A percentile compares a stretch with the other conserved stretches of the same genome.
These are phyloP conservation scores for Verticillium tricorpus DNA, from an alignment of 2,329 filamentous ascomycete species.

Conservation along the genomic window DNA sequence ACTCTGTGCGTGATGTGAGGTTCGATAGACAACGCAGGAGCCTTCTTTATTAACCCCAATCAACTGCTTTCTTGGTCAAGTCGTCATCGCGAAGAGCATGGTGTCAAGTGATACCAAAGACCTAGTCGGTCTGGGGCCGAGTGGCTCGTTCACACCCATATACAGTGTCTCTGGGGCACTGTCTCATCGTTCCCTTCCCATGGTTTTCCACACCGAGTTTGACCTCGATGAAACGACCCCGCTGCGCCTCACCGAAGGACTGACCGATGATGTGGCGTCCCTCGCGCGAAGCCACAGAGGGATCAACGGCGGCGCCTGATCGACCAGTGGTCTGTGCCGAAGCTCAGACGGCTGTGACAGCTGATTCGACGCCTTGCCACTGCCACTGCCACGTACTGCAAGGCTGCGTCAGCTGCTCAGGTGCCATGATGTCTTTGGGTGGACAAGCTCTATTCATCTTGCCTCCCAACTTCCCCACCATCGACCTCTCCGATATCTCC, in stretches of 20 bases:
- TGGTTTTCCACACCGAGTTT: background rate
- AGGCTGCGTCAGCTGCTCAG: constrained; percentile 3
- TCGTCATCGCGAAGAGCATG: no score
- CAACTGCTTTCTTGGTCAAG: no score
- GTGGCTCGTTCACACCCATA: no score
- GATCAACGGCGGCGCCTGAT: background rate
- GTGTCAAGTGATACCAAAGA: no score
- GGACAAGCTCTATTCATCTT: background rate
- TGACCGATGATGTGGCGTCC: background rate
- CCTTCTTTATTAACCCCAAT: no score
- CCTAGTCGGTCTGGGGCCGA: no score
- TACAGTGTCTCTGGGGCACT: no score
- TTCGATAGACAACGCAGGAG: no score
- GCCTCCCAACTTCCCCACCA: background rate
- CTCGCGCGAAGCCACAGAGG: background rate
- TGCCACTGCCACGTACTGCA: background rate
- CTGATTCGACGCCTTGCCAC: constrained; percentile 2
- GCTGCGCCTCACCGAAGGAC: background rate
- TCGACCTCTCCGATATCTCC: background rate
- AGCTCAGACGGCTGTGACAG: background rate
- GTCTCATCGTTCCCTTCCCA: no score
- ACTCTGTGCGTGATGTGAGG: no score
- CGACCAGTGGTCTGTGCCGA: constrained; percentile 1
- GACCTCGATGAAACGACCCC: background rate
- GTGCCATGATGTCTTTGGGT: background rate